Conservation (phyloP, 148 eudicot genomes). For the Vaccinium corymbosum region DNA sequence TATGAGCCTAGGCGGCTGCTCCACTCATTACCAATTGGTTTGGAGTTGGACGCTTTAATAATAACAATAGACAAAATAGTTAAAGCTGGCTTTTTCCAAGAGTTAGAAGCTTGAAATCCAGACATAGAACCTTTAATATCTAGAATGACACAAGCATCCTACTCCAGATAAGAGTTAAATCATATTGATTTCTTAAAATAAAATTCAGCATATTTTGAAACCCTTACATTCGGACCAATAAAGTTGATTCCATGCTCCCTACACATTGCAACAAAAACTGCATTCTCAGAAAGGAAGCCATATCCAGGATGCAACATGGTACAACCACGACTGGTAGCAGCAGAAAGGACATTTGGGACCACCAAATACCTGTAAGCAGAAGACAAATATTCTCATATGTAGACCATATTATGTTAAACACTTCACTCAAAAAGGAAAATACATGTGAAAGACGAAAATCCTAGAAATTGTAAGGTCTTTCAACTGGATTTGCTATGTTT, state of each 20-base stretch:
- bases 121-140: neutral
- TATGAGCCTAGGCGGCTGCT: too few species aligned
- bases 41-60: neutral
- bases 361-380: slow-evolving; percentile 65
- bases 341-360: slow-evolving; percentile 88
- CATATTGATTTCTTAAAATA: neutral
- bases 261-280: slow-evolving; percentile 93
- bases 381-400: neutral
- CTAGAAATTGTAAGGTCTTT: neutral
- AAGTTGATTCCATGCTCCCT: slow-evolving; percentile 92
- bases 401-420: neutral
- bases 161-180: neutral
- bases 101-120: neutral
- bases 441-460: neutral
- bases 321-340: slow-evolving; percentile 88
- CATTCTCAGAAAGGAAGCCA: slow-evolving; percentile 98
- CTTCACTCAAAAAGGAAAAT: neutral
- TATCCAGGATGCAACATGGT: slow-evolving; percentile 99
- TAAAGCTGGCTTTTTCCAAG: neutral
- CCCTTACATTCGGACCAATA: slow-evolving; percentile 93
- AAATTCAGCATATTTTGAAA: neutral
- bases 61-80: neutral
- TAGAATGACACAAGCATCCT: neutral
- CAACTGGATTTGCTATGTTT: neutral
- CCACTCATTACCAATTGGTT: too few species aligned